Base-by-base conservation (phyloP, 441 rosid species). In the Aleurites moluccanus region DNA sequence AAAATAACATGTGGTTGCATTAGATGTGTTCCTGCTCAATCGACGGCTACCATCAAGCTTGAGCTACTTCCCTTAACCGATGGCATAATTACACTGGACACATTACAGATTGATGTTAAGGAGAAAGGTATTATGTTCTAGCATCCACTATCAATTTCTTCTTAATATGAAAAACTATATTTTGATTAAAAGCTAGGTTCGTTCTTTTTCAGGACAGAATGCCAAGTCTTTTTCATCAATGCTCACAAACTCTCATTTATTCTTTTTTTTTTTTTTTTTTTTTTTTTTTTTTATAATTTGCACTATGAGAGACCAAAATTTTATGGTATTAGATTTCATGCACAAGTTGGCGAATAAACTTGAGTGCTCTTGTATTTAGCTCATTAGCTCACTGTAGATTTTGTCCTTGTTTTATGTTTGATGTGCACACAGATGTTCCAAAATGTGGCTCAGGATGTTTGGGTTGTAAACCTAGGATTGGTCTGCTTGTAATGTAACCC, bases 11-110 rank as follows among this genome's bases (percentile, higher is more conserved):
- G 64, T 79, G 83, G 61, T 76, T 67, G 76, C 56, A 80, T 82
- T 95, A 94, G 99, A 81, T 83, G 96, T 27, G 91, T 96, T 65
- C 98, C 98, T 83, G 88, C 98, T 64, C 96, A 86, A 73, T 92
- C 98, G 13, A 91, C 90, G 9, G 94, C 93, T 35, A 94, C 98
- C 42, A 87, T 96, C 80, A 96, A 94, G 82, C 87, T 96, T 53
- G 98, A 94, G 88, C 81, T 96, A 42, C 98, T 96, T 77, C 99
- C 98, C 9, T 78, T 94, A 91, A 94, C 97, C 20, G 99, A 94
- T 71, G 99, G 99, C 80, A 94, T 90, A 78, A 94, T 96, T 73
- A 91, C 95, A 6, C 90, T 96, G 69, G 95, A 96, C 73, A 91
- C 98, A 21, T 83, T 94, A 74, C 98, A 88, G 82, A 87, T 96